Conservation (phyloP, 306 rosid genomes). For the Prunus fruticosa region DNA sequence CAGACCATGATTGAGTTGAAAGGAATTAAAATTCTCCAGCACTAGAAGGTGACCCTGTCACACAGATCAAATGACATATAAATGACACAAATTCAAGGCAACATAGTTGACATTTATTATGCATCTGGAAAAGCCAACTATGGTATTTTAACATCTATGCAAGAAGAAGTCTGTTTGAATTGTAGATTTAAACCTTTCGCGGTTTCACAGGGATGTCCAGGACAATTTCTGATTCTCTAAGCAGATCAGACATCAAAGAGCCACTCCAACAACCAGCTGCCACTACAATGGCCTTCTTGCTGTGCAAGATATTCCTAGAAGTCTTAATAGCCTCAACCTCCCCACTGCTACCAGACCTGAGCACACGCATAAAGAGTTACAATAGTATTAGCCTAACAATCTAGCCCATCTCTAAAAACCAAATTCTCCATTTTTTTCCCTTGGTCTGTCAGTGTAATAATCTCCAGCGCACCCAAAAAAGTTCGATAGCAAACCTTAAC, state of each 20-base stretch:
- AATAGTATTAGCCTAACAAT: conserved; percentile 10
- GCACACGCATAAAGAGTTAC: not conserved
- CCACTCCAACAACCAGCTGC: conserved; percentile 99
- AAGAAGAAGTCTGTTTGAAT: conserved; percentile 13
- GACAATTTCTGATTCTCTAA: conserved; percentile 53
- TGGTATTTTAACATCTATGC: conserved; percentile 6
- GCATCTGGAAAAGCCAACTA: not conserved
- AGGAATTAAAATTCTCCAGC: conserved; percentile 56
- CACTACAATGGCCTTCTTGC: conserved; percentile 72
- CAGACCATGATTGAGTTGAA: conserved; percentile 74
- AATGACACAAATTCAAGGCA: not conserved
- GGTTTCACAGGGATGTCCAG: conserved; percentile 74
- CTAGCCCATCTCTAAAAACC: not conserved
- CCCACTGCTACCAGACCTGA: conserved; percentile 57
- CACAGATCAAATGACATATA: conserved; percentile 9
- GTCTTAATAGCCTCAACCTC: conserved; percentile 62
- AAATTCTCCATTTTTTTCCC: not conserved
- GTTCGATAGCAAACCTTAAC: conserved; percentile 47
- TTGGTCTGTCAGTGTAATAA: conserved; percentile 7
- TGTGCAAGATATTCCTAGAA: conserved; percentile 47
- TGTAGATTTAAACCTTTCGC: conserved; percentile 57
- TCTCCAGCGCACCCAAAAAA: conserved; percentile 12
- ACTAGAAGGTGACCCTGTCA: conserved; percentile 86
- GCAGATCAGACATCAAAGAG: conserved; percentile 64
- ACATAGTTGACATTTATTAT: conserved; percentile 1